A percentile compares a stretch with the other conserved stretches of the same genome.
Conservation (phyloP, 1,284 basidiomycete genomes). For the Pseudozyma sp. region DNA sequence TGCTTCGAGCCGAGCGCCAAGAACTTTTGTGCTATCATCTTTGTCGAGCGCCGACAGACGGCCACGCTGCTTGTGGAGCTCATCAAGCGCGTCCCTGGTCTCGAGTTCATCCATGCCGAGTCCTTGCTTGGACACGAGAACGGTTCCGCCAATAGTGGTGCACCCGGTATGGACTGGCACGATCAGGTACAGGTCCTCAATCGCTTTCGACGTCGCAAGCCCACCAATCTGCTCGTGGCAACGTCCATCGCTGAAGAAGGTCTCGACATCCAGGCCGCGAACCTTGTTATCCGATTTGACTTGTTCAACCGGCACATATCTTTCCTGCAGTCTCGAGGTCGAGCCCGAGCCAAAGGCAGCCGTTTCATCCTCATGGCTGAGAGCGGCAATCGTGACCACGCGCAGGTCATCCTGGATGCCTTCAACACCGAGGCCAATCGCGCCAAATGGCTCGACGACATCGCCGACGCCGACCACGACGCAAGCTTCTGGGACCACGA, state of each 20-base stretch:
- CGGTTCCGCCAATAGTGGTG: constrained; percentile 14
- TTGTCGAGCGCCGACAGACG: constrained; percentile 53
- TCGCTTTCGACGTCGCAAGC: constrained; percentile 41
- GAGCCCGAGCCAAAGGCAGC: constrained; percentile 43
- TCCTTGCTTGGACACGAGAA: constrained; percentile 51
- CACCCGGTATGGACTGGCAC: constrained; percentile 50
- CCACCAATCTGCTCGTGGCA: constrained; percentile 57
- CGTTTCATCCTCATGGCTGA: constrained; percentile 51
- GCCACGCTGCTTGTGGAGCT: constrained; percentile 52
- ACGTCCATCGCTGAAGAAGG: constrained; percentile 61
- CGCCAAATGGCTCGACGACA: constrained; percentile 34
- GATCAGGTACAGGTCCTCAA: constrained; percentile 48
- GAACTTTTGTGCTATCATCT: constrained; percentile 57
- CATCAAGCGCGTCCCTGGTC: constrained; percentile 34
- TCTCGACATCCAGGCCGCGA: constrained; percentile 56
- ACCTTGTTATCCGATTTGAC: constrained; percentile 59
- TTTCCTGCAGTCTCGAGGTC: constrained; percentile 53
- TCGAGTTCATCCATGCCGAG: constrained; percentile 48
- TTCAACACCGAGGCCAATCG: constrained; percentile 29
- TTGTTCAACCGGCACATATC: constrained; percentile 54
- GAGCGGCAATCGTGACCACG: constrained; percentile 25
- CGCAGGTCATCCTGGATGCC: constrained; percentile 23
- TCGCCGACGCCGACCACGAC: constrained; percentile 22
- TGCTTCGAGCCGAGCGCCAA: constrained; percentile 27
- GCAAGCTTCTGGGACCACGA: constrained; percentile 13